Percentiles rank a stretch among this genome's conserved stretches.
Evolutionary conservation across 2,329 filamentous ascomycete species (phyloP).

Genomic region (Fusarium praegraminearum): DNA sequence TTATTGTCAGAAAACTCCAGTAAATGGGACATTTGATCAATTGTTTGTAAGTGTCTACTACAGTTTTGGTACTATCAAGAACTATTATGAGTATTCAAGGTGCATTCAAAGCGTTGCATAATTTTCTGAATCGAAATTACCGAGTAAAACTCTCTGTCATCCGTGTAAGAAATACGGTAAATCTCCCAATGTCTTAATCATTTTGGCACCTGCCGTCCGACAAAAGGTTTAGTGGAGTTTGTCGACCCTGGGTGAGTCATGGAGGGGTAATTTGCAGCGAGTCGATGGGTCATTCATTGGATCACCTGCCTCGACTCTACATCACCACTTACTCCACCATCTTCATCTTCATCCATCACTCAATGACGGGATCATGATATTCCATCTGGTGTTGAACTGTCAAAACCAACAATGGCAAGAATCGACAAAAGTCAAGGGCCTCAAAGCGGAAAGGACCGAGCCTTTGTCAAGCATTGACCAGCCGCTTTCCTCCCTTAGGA

Average conservation of each 20-base stretch:
- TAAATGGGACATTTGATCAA: background rate
- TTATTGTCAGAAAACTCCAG: background rate
- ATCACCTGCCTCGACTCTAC: conserved; percentile 23
- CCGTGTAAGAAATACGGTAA: background rate
- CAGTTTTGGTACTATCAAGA: background rate
- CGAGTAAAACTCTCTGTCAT: background rate
- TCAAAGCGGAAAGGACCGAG: conserved; percentile 26
- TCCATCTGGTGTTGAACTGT: conserved; percentile 11
- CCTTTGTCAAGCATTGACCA: conserved; percentile 17
- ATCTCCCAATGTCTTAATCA: background rate
- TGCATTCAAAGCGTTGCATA: rapidly evolving
- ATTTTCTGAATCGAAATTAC: background rate
- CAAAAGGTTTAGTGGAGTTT: conserved; percentile 24
- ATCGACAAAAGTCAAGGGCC: background rate
- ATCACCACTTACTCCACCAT: background rate
- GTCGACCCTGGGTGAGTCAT: conserved; percentile 33
- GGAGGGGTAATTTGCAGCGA: conserved; percentile 25
- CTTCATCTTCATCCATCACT: background rate
- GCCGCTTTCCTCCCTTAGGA: conserved; percentile 5
- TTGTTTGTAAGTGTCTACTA: background rate
- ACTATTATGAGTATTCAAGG: background rate
- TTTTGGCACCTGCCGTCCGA: background rate
- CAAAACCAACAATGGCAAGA: background rate
- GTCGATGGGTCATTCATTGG: conserved; percentile 23
- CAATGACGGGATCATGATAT: background rate